A percentile compares a stretch with the other conserved stretches of the same genome.
These are phyloP conservation scores for Pseudonitzschia multiseries DNA, from an alignment of 108 stramenopile species.

Conservation along the genomic window DNA sequence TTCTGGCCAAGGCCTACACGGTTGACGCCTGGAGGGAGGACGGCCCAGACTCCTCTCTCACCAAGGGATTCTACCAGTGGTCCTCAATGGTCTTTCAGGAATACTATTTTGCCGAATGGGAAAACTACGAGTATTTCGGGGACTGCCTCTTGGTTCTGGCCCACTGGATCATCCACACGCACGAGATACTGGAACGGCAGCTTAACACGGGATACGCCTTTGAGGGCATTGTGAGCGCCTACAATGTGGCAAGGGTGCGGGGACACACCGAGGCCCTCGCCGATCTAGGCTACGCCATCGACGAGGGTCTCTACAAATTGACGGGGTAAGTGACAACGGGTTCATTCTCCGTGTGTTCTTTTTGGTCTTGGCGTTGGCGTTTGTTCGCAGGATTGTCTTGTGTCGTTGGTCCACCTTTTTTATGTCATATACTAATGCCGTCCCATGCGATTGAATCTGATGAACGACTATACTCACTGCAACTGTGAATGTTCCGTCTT, in stretches of 20 bases:
- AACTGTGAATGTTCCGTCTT: too few species aligned
- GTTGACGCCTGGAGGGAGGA: slow-evolving; percentile 21
- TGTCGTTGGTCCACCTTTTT: too few species aligned
- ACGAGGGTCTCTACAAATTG: slow-evolving; percentile 28
- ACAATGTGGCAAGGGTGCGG: neutral
- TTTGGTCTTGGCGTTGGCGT: neutral
- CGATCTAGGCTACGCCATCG: slow-evolving; percentile 14
- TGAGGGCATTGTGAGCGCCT: slow-evolving; percentile 28
- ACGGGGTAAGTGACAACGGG: neutral
- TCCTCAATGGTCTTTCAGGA: slow-evolving; percentile 24
- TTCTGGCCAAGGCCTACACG: slow-evolving; percentile 23
- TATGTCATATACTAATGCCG: too few species aligned
- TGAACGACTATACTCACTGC: too few species aligned
- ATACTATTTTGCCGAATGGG: slow-evolving; percentile 21
- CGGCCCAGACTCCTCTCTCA: slow-evolving; percentile 15
- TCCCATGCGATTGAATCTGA: neutral
- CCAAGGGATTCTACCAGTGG: slow-evolving; percentile 39
- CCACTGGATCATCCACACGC: slow-evolving; percentile 32
- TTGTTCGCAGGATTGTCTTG: neutral
- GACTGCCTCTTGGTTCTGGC: slow-evolving; percentile 19
- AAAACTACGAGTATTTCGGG: slow-evolving; percentile 10
- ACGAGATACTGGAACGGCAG: slow-evolving; percentile 13
- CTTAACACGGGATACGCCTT: slow-evolving; percentile 29
- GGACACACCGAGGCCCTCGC: neutral
- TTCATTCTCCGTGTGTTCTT: neutral